These are phyloP conservation scores for Cystoderma amianthinum DNA, from an alignment of 768 basidiomycete genomes.

Conservation along the genomic window DNA sequence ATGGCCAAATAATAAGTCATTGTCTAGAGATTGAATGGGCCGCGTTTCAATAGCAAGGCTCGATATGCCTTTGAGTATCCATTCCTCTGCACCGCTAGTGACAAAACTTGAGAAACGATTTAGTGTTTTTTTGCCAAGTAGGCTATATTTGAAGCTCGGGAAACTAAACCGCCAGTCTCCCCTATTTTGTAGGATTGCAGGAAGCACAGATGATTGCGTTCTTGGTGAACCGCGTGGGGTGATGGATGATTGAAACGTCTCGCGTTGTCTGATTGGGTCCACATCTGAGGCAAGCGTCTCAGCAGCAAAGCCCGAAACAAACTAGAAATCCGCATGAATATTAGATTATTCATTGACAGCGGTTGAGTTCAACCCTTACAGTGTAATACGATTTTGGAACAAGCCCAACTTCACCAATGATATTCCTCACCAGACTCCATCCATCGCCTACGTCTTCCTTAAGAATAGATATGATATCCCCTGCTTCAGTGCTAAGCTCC, in stretches of 20 bases:
- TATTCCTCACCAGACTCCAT: constrained; percentile 68
- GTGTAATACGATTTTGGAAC: constrained; percentile 70
- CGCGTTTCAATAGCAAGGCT: constrained; percentile 1
- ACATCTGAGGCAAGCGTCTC: constrained; percentile 16
- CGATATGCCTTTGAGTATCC: constrained; percentile 59
- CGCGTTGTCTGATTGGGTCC: too few relatives aligned
- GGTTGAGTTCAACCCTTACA: constrained; percentile 31
- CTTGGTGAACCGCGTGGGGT: constrained; percentile 44
- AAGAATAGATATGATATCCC: constrained; percentile 65
- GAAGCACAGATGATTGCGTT: constrained; percentile 21
- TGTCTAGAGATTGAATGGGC: background rate
- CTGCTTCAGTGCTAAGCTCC: constrained; percentile 62
- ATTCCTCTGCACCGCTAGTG: constrained; percentile 80
- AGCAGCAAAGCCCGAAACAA: constrained; percentile 35
- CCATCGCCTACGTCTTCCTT: constrained; percentile 71
- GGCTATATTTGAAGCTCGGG: constrained; percentile 63
- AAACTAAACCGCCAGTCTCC: constrained; percentile 57
- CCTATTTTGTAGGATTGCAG: constrained; percentile 58
- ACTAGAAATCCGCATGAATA: constrained; percentile 59
- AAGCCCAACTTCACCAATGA: constrained; percentile 56
- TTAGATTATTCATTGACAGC: constrained; percentile 21
- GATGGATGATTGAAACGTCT: constrained; percentile 24
- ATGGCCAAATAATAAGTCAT: constrained; percentile 11
- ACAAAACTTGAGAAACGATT: constrained; percentile 87
- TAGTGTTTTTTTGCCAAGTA: constrained; percentile 71